Evolutionary conservation across 1,284 basidiomycete genomes (phyloP).

Genomic region (Chondrostereum purpureum): DNA sequence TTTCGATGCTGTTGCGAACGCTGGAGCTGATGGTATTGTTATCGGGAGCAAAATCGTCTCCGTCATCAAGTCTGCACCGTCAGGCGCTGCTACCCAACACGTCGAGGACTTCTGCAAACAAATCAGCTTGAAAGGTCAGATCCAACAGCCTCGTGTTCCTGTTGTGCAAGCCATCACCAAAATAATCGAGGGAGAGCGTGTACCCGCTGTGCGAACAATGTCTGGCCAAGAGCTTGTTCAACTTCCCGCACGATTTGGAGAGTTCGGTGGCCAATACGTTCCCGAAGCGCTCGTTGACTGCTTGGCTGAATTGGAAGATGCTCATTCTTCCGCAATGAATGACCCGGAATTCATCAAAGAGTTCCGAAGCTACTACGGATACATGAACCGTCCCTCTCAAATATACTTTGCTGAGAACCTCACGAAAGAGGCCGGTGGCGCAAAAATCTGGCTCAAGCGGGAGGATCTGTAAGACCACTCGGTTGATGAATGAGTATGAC

Average conservation of each 20-base stretch:
- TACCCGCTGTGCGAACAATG: constrained; percentile 20
- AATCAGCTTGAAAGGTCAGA: constrained; percentile 57
- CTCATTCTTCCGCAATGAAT: constrained; percentile 79
- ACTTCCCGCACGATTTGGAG: constrained; percentile 83
- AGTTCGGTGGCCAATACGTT: constrained; percentile 97
- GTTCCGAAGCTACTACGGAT: constrained; percentile 83
- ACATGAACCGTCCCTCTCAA: constrained; percentile 79
- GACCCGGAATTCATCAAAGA: constrained; percentile 95
- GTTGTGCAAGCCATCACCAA: constrained; percentile 23
- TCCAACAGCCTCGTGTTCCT: constrained; percentile 25
- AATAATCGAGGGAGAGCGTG: constrained; percentile 19
- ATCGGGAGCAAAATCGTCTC: constrained; percentile 85
- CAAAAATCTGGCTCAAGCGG: constrained; percentile 97
- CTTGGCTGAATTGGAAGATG: constrained; percentile 85
- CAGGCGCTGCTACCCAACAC: constrained; percentile 45
- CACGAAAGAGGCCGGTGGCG: constrained; percentile 75
- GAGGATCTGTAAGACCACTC: constrained; percentile 77
- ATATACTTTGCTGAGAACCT: constrained; percentile 74
- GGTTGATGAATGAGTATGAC: constrained; percentile 2
- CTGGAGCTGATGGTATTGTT: constrained; percentile 93
- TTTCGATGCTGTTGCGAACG: constrained; percentile 77
- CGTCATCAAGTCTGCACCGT: constrained; percentile 66
- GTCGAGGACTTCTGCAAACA: constrained; percentile 74
- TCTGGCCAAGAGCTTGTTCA: constrained; percentile 33
- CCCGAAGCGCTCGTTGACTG: constrained; percentile 93